A percentile compares a stretch with the other conserved stretches of the same genome.
Conservation (phyloP, 2,329 filamentous ascomycete genomes). For the Colletotrichum trifolii region DNA sequence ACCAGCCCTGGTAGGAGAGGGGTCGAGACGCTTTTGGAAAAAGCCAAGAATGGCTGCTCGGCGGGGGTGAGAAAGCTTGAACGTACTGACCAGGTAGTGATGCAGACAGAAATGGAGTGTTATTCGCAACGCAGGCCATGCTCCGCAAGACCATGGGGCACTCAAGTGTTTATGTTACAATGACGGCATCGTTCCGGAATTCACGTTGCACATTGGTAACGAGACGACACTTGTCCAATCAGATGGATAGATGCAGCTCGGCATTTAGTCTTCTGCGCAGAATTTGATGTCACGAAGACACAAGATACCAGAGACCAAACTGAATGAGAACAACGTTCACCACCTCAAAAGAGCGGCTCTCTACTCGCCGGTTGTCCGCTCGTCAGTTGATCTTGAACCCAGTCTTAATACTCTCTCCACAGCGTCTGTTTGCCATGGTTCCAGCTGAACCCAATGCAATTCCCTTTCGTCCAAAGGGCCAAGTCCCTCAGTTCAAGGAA, state of each 20-base stretch:
- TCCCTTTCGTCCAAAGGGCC: slow-evolving; percentile 16
- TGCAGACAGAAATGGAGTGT: neutral
- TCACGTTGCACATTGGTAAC: neutral
- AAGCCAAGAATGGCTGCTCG: too few species aligned
- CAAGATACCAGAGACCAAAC: too few species aligned
- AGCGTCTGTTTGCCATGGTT: neutral
- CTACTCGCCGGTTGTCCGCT: neutral
- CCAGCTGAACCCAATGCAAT: slow-evolving; percentile 21
- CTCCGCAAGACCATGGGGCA: neutral
- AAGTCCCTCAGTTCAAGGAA: slow-evolving; percentile 17
- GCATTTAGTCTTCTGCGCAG: too few species aligned
- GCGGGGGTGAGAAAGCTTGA: neutral
- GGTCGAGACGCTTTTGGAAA: too few species aligned
- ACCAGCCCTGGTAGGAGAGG: too few species aligned
- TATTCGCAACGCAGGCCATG: neutral
- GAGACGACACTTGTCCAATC: too few species aligned
- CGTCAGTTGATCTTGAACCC: neutral
- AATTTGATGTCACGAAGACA: too few species aligned
- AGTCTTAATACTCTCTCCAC: too few species aligned
- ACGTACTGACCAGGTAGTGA: neutral
- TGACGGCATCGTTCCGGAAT: neutral
- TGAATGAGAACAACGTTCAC: too few species aligned
- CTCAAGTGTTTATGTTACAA: neutral
- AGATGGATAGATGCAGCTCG: too few species aligned
- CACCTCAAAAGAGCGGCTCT: too few species aligned